phyloP scores from a whole-genome alignment of 2,329 filamentous ascomycete species.

The Trichoderma cornu-damae region DNA sequence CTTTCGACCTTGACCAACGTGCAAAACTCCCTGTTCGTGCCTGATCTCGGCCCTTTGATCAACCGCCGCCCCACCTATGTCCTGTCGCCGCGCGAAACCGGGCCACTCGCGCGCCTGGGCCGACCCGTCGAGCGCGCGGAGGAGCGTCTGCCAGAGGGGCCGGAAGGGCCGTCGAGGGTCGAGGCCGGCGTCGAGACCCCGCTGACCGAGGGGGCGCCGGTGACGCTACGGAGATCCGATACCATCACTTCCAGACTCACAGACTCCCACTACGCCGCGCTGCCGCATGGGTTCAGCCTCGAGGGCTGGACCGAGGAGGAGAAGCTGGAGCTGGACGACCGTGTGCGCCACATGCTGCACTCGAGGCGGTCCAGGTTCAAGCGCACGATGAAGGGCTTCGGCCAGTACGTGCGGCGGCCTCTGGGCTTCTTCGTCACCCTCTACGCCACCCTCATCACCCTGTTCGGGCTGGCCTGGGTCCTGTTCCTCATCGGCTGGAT shows the following conservation, averaged over 20 bases:
- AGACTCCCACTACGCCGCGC: conserved; percentile 69
- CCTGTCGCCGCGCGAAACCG: conserved; percentile 48
- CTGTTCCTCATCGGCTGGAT: conserved; percentile 90
- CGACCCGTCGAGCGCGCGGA: neutral
- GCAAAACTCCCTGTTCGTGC: conserved; percentile 83
- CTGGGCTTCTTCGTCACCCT: conserved; percentile 79
- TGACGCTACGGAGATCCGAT: conserved; percentile 36
- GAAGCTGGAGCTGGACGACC: conserved; percentile 72
- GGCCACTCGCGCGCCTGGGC: neutral
- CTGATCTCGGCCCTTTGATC: conserved; percentile 68
- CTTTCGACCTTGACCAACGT: conserved; percentile 82
- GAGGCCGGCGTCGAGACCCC: conserved; percentile 13
- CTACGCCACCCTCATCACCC: conserved; percentile 75
- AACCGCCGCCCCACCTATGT: conserved; percentile 77
- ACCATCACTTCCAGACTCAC: conserved; percentile 65
- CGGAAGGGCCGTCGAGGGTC: conserved; percentile 23
- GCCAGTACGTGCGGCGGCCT: conserved; percentile 69
- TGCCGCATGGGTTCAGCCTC: conserved; percentile 67
- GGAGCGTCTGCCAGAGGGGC: neutral
- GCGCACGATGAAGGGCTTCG: conserved; percentile 71
- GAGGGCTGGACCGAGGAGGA: conserved; percentile 72
- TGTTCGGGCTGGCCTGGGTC: conserved; percentile 84
- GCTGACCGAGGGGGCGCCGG: conserved; percentile 23
- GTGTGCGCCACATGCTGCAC: conserved; percentile 83
- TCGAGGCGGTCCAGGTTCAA: conserved; percentile 76